Conservation (phyloP, 2,329 filamentous ascomycete genomes). For the Ophidiomyces ophidiicola region DNA sequence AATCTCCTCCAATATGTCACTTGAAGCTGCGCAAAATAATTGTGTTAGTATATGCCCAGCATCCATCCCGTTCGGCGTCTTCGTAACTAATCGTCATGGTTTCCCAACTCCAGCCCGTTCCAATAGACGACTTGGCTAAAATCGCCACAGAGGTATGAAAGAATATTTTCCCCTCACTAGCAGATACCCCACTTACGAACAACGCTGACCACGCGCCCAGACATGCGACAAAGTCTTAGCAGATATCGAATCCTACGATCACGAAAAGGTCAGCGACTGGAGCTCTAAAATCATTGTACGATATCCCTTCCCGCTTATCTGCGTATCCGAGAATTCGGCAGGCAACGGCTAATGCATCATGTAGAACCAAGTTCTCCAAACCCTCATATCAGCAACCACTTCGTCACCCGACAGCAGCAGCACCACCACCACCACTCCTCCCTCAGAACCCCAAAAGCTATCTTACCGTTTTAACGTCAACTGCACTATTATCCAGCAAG, state of each 20-base stretch:
- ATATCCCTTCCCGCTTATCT: constrained; percentile 15
- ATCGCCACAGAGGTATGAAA: constrained; percentile 66
- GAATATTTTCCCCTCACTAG: constrained; percentile 6
- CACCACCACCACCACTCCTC: not conserved
- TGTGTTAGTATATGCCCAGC: constrained; percentile 6
- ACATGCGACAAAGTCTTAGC: constrained; percentile 71
- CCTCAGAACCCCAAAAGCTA: constrained; percentile 26
- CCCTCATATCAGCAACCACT: constrained; percentile 33
- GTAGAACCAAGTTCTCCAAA: constrained; percentile 32
- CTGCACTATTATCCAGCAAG: constrained; percentile 94
- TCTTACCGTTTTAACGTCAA: constrained; percentile 95
- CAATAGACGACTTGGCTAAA: constrained; percentile 65
- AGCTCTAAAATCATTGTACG: constrained; percentile 86
- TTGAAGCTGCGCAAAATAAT: constrained; percentile 9
- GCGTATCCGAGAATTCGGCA: not conserved
- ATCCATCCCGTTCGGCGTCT: not conserved
- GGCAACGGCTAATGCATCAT: not conserved
- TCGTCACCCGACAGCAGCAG: constrained; percentile 22
- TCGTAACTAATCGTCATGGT: not conserved
- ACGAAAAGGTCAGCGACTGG: constrained; percentile 73
- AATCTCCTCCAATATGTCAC: constrained; percentile 6
- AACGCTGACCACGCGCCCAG: constrained; percentile 34
- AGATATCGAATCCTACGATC: constrained; percentile 68
- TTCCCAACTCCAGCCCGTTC: constrained; percentile 50
- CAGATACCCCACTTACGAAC: not conserved